Evolutionary conservation across 305 asterid genomes (phyloP).

Genomic region (Fraxinus sp.): DNA sequence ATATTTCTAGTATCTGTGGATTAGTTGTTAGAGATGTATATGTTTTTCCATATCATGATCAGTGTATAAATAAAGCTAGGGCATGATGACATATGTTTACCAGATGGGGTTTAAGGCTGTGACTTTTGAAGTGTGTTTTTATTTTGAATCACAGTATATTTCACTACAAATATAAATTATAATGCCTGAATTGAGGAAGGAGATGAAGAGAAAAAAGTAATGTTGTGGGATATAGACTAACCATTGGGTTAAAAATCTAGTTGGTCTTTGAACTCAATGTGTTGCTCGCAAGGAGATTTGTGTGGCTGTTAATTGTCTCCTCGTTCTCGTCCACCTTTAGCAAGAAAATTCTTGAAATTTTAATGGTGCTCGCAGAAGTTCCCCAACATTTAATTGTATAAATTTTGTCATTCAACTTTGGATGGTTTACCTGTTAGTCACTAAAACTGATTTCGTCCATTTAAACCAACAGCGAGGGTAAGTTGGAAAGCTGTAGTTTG

Average conservation of each 20-base stretch:
- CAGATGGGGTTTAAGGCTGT: background rate
- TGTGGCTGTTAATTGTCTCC: background rate
- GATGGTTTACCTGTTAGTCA: background rate
- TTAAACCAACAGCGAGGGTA: background rate
- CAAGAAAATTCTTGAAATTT: background rate
- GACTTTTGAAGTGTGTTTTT: background rate
- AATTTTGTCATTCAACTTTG: background rate
- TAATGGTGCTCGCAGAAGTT: background rate
- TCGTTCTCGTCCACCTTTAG: background rate
- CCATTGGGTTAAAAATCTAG: background rate
- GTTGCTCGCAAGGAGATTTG: background rate
- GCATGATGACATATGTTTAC: background rate
- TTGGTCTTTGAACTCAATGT: background rate
- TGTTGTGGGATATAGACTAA: conserved; percentile 1
- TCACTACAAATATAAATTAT: background rate
- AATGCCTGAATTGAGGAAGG: background rate
- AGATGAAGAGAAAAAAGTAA: background rate
- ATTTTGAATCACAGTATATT: background rate
- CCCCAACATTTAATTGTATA: background rate
- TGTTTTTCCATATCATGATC: background rate
- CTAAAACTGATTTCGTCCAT: background rate
- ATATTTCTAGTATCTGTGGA: background rate
- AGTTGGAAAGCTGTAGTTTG: background rate
- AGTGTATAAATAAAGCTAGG: background rate
- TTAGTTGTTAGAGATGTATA: background rate